These are phyloP conservation scores for Lactarius akahatsu DNA, from an alignment of 768 basidiomycete species.

Conservation along the genomic window DNA sequence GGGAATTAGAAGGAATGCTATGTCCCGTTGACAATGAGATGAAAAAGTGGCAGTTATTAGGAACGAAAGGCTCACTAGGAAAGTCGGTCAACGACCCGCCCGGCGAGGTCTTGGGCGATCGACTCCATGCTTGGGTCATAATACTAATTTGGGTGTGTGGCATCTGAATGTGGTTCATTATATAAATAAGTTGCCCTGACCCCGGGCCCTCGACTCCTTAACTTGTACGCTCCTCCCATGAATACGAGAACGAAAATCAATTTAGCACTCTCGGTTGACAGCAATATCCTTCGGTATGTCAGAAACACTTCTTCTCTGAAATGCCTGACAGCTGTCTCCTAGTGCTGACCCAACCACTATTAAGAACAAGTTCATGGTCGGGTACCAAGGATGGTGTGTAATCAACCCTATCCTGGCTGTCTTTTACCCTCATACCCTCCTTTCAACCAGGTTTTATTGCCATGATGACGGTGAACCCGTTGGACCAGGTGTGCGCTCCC, in stretches of 20 bases:
- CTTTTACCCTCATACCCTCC: not conserved
- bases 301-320: no score
- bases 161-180: not conserved
- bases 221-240: not conserved
- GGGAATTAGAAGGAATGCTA: slow-evolving; percentile 35
- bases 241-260: slow-evolving; percentile 1
- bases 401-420: slow-evolving; percentile 27
- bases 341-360: slow-evolving; percentile 74
- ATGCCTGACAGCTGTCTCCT: slow-evolving; percentile 10
- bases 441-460: slow-evolving; percentile 62
- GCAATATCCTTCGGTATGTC: slow-evolving; percentile 24
- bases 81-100: slow-evolving; percentile 1
- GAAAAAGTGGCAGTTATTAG: not conserved
- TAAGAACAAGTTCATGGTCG: slow-evolving; percentile 80
- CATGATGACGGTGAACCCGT: slow-evolving; percentile 67
- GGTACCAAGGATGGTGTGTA: slow-evolving; percentile 83
- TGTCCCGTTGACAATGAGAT: slow-evolving; percentile 9
- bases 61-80: slow-evolving; percentile 8
- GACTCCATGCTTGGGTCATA: not conserved
- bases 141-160: not conserved
- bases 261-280: slow-evolving; percentile 25
- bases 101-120: slow-evolving; percentile 11
- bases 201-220: not conserved
- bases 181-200: slow-evolving; percentile 3
- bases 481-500: slow-evolving; percentile 47